phyloP scores from a whole-genome alignment of 495 filamentous ascomycete species.

The Darksidea phi region DNA sequence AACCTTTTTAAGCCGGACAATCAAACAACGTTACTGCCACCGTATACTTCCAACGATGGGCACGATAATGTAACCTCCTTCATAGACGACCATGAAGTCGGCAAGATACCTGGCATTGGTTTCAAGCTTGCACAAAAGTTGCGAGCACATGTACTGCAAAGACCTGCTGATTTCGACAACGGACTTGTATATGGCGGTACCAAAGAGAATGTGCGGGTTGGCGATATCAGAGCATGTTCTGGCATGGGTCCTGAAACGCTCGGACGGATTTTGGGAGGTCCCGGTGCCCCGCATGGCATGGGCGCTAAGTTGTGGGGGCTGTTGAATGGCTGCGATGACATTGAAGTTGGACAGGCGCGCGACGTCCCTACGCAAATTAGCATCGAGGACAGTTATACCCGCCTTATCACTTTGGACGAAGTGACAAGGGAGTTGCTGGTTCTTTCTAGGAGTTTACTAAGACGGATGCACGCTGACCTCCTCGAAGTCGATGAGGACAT shows the following conservation, averaged over 20 bases:
- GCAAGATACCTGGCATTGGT: slow-evolving; percentile 84
- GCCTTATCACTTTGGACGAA: slow-evolving; percentile 59
- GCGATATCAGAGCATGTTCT: slow-evolving; percentile 60
- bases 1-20: slow-evolving; percentile 80
- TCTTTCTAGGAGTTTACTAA: slow-evolving; percentile 68
- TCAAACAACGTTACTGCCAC: slow-evolving; percentile 78
- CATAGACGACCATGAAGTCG: slow-evolving; percentile 72
- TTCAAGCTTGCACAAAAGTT: slow-evolving; percentile 72
- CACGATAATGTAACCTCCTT: slow-evolving; percentile 60
- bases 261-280: slow-evolving; percentile 64
- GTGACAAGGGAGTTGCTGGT: slow-evolving; percentile 63
- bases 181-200: slow-evolving; percentile 49
- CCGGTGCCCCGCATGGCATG: slow-evolving; percentile 66
- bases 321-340: slow-evolving; percentile 61
- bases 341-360: slow-evolving; percentile 67
- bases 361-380: slow-evolving; percentile 84
- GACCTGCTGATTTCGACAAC: slow-evolving; percentile 44
- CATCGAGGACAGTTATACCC: slow-evolving; percentile 86
- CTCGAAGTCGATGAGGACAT: slow-evolving; percentile 51
- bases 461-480: slow-evolving; percentile 76
- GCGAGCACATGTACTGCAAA: slow-evolving; percentile 57
- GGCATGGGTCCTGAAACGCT: slow-evolving; percentile 60
- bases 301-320: slow-evolving; percentile 61
- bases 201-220: slow-evolving; percentile 61
- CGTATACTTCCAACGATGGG: slow-evolving; percentile 44